Evolutionary conservation across 208 protist genomes (phyloP), one percentile per base, ranked within the genome.

Genomic region (Crithidia thermophila): DNA sequence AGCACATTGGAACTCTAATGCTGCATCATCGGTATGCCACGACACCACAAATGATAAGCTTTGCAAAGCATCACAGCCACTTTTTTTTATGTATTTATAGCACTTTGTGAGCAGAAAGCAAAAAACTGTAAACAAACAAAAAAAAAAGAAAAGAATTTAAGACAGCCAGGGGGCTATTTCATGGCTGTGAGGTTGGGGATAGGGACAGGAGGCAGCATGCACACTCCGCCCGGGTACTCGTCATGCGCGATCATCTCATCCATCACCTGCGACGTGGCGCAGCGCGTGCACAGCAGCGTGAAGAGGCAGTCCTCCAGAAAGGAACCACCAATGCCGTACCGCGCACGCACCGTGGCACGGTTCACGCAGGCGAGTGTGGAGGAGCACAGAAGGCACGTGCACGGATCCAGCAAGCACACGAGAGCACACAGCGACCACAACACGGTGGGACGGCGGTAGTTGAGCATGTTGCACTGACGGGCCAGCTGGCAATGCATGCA

Each of bases 171-270:
- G 7, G 10, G 8, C 37, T 25, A 55, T 10, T 7, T 4, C 23
- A 55, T 37, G 8, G 49, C 4, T 3, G 49, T 23, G 14, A 13
- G 20, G 7, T 0, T 25, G 0, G 53, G 27, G 2, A 14, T 6
- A 4, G 46, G 9, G 3, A 37, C 4, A 6, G 45, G 39, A 3
- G 64, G 53, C 5, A 62, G 34, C 20, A 73, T 47, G 58, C 56
- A 66, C 13, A 51, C n/a, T 0, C 45, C 77, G 16, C 70, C 68
- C 20, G 76, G 76, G 56, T 53, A 77, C 10, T 63, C 59, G 18
- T 57, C 76, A 9, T 28, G 21, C 4, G n/a, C 31, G 14, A 39
- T 66, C 70, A 82, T 69, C 66, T 77, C 76, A 52, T 67, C 51
- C 53, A 76, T 57, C 16, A 57, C 49, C 52, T 76, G 76, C 49